Base-by-base conservation (phyloP, 2,329 filamentous ascomycete genomes). In the Pseudopyrenochaeta lycopersici region DNA sequence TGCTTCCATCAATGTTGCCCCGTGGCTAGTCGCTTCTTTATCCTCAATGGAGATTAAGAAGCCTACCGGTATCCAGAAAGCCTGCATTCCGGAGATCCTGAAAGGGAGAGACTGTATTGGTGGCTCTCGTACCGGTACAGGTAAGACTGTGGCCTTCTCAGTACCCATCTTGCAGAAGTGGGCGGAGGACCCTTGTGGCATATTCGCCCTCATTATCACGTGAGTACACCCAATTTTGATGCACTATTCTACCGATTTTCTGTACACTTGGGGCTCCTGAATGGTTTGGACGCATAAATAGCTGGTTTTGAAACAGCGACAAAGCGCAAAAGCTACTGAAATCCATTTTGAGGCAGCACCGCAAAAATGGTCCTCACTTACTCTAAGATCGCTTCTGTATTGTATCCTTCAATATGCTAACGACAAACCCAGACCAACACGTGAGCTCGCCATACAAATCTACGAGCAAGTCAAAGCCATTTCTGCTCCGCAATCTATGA, bases 401-500 rank as follows among this genome's bases (percentile, higher is more conserved):
- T n/a, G 6, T 39, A 14, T n/a, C 21, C 11, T 27, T 15, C n/a
- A 44, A 27, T 15, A 42, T 47, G 21, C 59, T 67, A 36, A 64
- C 30, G 17, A 14, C 27, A 9, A 18, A 21, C 2, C 2, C 30
- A 67, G 58, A 21, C 70, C 68, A 9, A 70, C 69, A 7, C 86
- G 91, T 67, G 95, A 99, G 79, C 85, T 99, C 53, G 95, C 95
- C 3, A 84, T 98, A 18, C 95, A 99, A 73, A 97, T 99, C 44
- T 96, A 89, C 74, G 95, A 99, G 78, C 95, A 99, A 76, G 89
- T 98, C 80, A 92, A 92, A 71, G 95, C 95, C 12, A 92, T 99
- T 49, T 94, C 92, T 2, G 88, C 92, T 3, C 90, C 91, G 0
- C 92, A 97, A 68, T 90, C 88, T 51, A 85, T 99, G 63, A 97